Conservation (phyloP, 2,329 filamentous ascomycete species). For the Meredithiella fracta region DNA sequence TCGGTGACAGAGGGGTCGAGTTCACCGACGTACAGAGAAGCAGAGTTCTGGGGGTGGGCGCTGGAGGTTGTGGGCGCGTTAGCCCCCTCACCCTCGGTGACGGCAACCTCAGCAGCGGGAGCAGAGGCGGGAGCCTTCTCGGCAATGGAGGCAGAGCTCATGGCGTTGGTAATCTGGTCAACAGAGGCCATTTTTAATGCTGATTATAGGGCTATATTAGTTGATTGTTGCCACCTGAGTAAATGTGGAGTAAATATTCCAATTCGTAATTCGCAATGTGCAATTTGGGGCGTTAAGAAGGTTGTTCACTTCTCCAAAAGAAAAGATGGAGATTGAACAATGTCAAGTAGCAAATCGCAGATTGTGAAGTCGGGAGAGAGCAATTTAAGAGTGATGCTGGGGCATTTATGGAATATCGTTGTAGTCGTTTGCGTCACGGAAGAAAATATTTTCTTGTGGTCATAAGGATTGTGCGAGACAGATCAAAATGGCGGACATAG, state of each 20-base stretch:
- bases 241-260: not conserved
- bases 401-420: not conserved
- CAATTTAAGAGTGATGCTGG: not conserved
- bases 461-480: conserved; percentile 2
- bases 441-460: conserved; percentile 1
- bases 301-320: no score
- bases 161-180: conserved; percentile 68
- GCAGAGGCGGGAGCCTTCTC: conserved; percentile 49
- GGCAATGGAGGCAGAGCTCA: conserved; percentile 54
- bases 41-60: conserved; percentile 75
- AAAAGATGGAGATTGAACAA: not conserved
- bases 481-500: not conserved
- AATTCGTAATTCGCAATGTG: no score
- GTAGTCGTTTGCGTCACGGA: no score
- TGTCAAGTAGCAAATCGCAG: not conserved
- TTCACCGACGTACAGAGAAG: conserved; percentile 97
- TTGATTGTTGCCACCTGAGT: not conserved
- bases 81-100: conserved; percentile 35
- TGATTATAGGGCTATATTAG: conserved; percentile 1
- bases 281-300: no score
- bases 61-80: conserved; percentile 59
- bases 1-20: conserved; percentile 95
- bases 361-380: not conserved
- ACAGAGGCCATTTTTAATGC: conserved; percentile 47
- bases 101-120: conserved; percentile 59